A percentile compares a stretch with the other conserved stretches of the same genome.
phyloP scores from a whole-genome alignment of 2,329 filamentous ascomycete genomes.

The Celoporthe dispersa region DNA sequence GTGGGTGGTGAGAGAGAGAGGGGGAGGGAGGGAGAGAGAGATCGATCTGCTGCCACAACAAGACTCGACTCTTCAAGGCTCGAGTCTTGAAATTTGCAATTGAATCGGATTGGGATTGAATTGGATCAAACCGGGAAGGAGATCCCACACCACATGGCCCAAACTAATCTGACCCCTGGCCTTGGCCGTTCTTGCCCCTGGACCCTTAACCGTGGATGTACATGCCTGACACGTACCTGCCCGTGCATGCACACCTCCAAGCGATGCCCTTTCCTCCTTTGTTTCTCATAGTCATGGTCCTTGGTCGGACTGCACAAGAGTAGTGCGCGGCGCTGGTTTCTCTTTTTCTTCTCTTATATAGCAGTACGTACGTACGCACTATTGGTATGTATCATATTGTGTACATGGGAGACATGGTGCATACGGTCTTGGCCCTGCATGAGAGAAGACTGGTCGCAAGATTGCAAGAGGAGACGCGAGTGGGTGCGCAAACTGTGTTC shows the following conservation, averaged over 20 bases:
- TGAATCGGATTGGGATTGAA: not conserved
- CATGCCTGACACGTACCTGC: too few species aligned
- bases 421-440: not conserved
- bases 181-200: not conserved
- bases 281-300: too few species aligned
- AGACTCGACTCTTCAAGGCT: not conserved
- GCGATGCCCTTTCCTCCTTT: not conserved
- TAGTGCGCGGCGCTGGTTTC: too few species aligned
- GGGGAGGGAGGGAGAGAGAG: not conserved
- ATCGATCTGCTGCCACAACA: not conserved
- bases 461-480: conserved; percentile 1
- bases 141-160: not conserved
- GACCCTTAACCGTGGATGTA: not conserved
- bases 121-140: not conserved
- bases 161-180: not conserved
- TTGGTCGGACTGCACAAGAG: too few species aligned
- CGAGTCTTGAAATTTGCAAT: not conserved
- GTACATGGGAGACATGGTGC: too few species aligned
- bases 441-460: not conserved
- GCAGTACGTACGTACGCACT: not conserved
- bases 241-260: too few species aligned
- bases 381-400: not conserved
- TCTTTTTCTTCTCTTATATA: not conserved
- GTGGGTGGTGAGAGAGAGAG: too few species aligned
- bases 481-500: not conserved